Evolutionary conservation across 345 rosid species (phyloP).

Genomic region (Sisymbrium altissimum): DNA sequence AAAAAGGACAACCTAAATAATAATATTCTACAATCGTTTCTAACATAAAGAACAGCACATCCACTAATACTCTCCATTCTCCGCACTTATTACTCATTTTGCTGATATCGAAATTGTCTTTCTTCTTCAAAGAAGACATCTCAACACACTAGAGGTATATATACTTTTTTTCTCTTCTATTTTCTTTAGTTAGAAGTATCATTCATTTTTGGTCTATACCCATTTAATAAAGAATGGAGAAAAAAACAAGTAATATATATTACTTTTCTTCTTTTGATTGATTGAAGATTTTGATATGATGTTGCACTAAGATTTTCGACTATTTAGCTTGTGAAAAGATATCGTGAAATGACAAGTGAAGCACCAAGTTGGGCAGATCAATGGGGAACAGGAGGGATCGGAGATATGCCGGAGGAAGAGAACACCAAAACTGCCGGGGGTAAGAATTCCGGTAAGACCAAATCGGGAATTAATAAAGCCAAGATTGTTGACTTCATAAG

Average conservation of each 20-base stretch:
- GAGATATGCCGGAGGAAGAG: conserved; percentile 45
- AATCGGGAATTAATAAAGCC: conserved; percentile 30
- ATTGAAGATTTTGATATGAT: neutral
- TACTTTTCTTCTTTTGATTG: neutral
- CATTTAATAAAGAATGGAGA: neutral
- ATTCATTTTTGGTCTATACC: neutral
- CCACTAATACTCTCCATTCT: neutral
- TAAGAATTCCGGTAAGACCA: conserved; percentile 35
- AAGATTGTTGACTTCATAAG: conserved; percentile 39
- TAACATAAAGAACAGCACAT: neutral
- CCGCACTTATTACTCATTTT: conserved; percentile 8
- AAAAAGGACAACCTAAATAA: conserved; percentile 13
- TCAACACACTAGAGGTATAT: conserved; percentile 14
- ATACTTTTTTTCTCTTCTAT: neutral
- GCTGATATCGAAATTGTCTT: conserved; percentile 6
- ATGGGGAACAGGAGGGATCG: conserved; percentile 84
- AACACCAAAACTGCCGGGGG: conserved; percentile 34
- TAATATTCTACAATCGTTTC: neutral
- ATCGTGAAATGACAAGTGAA: conserved; percentile 49
- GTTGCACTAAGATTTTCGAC: neutral
- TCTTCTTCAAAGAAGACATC: conserved; percentile 22
- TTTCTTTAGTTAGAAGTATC: neutral
- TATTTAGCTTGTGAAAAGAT: neutral
- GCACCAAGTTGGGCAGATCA: conserved; percentile 96
- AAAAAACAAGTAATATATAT: neutral